Evolutionary conservation across 331 rosid species (phyloP).

Genomic region (Quercus tomentella): DNA sequence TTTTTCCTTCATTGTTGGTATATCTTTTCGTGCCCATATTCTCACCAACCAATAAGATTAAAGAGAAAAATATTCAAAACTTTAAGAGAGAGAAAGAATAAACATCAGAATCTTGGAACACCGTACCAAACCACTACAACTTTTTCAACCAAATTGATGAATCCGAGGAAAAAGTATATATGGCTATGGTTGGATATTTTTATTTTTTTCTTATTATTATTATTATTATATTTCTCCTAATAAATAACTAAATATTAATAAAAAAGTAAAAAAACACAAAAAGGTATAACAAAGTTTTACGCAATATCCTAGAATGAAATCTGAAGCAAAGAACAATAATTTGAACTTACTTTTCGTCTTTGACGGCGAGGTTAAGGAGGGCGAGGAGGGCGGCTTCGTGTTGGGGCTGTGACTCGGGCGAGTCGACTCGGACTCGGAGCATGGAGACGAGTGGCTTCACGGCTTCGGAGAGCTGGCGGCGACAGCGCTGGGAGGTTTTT

Average conservation of each 20-base stretch:
- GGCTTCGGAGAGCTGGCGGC: slow-evolving; percentile 70
- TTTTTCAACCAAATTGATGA: slow-evolving; percentile 14
- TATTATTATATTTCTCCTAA: too few species aligned
- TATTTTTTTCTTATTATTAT: too few species aligned
- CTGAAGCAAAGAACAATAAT: too few species aligned
- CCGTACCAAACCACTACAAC: neutral
- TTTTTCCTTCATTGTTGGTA: too few species aligned
- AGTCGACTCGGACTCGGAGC: slow-evolving; percentile 61
- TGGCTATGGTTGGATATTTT: too few species aligned
- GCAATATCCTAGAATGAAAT: too few species aligned
- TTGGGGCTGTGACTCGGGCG: slow-evolving; percentile 41
- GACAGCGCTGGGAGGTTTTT: slow-evolving; percentile 71
- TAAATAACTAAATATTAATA: too few species aligned
- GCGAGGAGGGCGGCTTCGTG: slow-evolving; percentile 80
- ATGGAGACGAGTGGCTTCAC: slow-evolving; percentile 66
- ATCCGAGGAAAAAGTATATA: slow-evolving; percentile 3
- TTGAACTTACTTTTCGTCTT: slow-evolving; percentile 62
- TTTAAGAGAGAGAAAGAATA: neutral
- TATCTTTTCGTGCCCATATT: neutral
- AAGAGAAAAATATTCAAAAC: neutral
- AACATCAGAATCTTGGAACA: slow-evolving; percentile 7
- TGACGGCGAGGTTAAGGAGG: slow-evolving; percentile 85
- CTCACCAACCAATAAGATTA: slow-evolving; percentile 27
- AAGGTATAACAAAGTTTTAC: too few species aligned
- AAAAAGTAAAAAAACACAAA: neutral